These are phyloP conservation scores for Entomophthora muscae DNA, from an alignment of 371 early-diverging fungal genomes.

Conservation along the genomic window DNA sequence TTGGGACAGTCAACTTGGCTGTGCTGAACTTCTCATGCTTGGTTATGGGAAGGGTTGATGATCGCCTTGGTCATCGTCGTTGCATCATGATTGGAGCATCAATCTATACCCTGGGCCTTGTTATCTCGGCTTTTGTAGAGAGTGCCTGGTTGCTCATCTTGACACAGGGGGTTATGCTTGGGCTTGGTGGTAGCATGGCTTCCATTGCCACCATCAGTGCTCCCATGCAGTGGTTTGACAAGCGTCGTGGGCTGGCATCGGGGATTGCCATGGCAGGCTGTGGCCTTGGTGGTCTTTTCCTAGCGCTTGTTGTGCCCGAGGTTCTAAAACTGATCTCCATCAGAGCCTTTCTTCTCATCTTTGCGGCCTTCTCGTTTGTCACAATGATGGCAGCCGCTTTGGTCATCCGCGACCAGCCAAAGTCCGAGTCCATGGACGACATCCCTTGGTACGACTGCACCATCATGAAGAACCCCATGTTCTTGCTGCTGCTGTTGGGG, in stretches of 20 bases:
- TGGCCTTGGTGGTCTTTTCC: conserved; percentile 59
- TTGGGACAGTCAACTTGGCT: neutral
- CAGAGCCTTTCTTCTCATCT: neutral
- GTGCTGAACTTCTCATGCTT: neutral
- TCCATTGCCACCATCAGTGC: conserved; percentile 37
- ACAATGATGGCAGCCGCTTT: neutral
- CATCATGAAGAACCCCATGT: neutral
- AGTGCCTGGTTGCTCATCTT: conserved; percentile 32
- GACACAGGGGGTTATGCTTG: conserved; percentile 28
- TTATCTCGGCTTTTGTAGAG: conserved; percentile 6
- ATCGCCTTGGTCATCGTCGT: neutral
- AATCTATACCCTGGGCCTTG: neutral
- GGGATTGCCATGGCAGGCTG: conserved; percentile 58
- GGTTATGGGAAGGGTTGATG: neutral
- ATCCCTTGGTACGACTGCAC: neutral
- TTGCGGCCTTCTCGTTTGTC: neutral
- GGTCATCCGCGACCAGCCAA: neutral
- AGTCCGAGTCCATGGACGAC: neutral
- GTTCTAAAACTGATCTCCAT: conserved; percentile 26
- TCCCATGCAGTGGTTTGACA: conserved; percentile 52
- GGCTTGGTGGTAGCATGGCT: conserved; percentile 26
- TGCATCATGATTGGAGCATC: neutral
- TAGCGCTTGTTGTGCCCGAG: conserved; percentile 40
- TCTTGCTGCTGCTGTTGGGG: neutral
- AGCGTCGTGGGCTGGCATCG: conserved; percentile 45